Conservation (phyloP, 495 filamentous ascomycete genomes). For the Durotheca rogersii region DNA sequence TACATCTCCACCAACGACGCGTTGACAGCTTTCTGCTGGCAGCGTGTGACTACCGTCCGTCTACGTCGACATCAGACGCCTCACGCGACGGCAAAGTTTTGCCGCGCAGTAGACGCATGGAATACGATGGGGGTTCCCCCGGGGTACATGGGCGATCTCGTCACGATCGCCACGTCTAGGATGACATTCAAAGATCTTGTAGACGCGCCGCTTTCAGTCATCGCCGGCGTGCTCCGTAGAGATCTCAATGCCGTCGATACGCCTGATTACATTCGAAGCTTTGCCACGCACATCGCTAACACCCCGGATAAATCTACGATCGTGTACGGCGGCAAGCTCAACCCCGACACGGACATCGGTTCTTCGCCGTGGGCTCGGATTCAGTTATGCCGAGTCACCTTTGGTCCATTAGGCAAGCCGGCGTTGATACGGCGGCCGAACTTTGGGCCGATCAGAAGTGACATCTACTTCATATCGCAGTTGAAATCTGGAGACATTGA, state of each 20-base stretch:
- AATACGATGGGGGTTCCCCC: constrained; percentile 35
- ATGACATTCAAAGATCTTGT: constrained; percentile 28
- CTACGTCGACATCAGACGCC: constrained; percentile 16
- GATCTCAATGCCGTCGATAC: constrained; percentile 35
- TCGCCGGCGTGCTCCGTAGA: constrained; percentile 35
- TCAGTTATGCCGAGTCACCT: constrained; percentile 17
- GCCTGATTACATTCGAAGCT: constrained; percentile 39
- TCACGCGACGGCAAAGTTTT: constrained; percentile 32
- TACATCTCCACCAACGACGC: constrained; percentile 35
- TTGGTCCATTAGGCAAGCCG: constrained; percentile 34
- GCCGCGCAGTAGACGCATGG: constrained; percentile 43
- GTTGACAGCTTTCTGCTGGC: constrained; percentile 38
- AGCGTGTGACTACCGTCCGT: constrained; percentile 33
- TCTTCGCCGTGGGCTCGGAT: constrained; percentile 32
- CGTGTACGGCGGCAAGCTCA: constrained; percentile 38
- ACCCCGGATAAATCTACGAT: constrained; percentile 41
- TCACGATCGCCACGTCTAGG: constrained; percentile 27
- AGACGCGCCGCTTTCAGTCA: constrained; percentile 23
- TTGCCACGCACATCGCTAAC: constrained; percentile 41
- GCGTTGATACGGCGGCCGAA: constrained; percentile 35
- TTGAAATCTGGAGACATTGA: too few relatives aligned
- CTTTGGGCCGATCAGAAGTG: too few relatives aligned
- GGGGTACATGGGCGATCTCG: constrained; percentile 44
- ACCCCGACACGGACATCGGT: constrained; percentile 37
- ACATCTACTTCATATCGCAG: too few relatives aligned